Conservation (phyloP, 1,284 basidiomycete species). For the Gymnopus androsaceus region DNA sequence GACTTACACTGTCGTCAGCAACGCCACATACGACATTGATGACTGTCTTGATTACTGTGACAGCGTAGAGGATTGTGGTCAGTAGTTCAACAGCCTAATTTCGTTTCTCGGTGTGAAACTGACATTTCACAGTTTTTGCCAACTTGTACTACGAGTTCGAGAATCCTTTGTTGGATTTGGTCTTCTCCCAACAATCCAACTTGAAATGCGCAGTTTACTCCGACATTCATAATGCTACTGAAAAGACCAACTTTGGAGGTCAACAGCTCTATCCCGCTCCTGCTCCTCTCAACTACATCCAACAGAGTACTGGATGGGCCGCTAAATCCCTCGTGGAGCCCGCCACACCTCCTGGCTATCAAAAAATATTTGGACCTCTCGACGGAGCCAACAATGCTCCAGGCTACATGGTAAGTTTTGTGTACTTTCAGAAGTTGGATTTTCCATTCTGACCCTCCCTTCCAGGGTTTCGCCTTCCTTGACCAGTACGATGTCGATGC, state of each 20-base stretch:
- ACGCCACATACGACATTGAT: conserved; percentile 39
- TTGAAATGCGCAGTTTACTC: conserved; percentile 45
- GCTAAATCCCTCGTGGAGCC: conserved; percentile 34
- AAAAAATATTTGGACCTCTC: conserved; percentile 43
- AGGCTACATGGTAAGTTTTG: conserved; percentile 33
- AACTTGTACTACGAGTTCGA: conserved; percentile 49
- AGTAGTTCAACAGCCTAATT: conserved; percentile 21
- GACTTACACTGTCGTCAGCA: conserved; percentile 39
- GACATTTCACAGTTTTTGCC: conserved; percentile 38
- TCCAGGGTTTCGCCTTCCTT: conserved; percentile 26
- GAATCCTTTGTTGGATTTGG: conserved; percentile 39
- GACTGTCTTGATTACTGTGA: conserved; percentile 39
- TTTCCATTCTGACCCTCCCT: conserved; percentile 10
- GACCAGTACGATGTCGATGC: no score
- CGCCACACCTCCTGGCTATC: conserved; percentile 39
- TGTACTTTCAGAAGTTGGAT: not conserved
- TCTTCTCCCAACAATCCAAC: conserved; percentile 40
- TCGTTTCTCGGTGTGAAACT: not conserved
- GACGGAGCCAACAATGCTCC: conserved; percentile 46
- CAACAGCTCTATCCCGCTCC: conserved; percentile 32
- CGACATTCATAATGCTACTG: conserved; percentile 34
- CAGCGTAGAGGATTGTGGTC: conserved; percentile 36
- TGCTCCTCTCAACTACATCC: conserved; percentile 37
- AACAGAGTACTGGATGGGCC: conserved; percentile 41
- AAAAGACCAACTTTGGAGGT: no score